Percentiles rank a stretch among this genome's conserved stretches.
Conservation (phyloP, 257 asterid genomes). For the Nicotiana noctiflora region DNA sequence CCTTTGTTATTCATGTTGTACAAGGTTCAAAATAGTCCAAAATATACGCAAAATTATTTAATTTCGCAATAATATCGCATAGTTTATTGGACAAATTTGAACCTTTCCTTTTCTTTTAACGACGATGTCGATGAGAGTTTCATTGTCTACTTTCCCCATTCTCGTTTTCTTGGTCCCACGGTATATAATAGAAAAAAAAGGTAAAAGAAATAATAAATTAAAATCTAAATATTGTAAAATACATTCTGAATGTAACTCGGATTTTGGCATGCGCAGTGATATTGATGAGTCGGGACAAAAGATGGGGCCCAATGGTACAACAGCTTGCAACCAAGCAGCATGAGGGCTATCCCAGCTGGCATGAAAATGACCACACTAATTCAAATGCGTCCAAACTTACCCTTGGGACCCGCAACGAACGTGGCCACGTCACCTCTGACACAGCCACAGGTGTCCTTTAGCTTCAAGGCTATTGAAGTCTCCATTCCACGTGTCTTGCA, state of each 20-base stretch:
- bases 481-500: conserved; percentile 31
- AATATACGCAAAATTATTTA: too few relatives aligned
- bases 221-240: too few relatives aligned
- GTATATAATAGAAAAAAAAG: background rate
- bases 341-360: background rate
- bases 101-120: too few relatives aligned
- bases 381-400: conserved; percentile 11
- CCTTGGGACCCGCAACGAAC: conserved; percentile 29
- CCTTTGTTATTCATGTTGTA: too few relatives aligned
- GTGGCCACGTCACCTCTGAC: conserved; percentile 63
- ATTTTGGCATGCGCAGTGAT: background rate
- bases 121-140: background rate
- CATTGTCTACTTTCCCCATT: background rate
- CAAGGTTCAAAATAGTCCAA: too few relatives aligned
- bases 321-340: background rate
- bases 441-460: conserved; percentile 30
- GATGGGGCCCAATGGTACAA: background rate
- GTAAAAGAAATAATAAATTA: background rate
- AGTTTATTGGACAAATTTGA: too few relatives aligned
- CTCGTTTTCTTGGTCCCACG: background rate
- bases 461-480: conserved; percentile 17
- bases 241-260: background rate
- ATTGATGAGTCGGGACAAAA: background rate
- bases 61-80: too few relatives aligned
- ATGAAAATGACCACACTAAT: conserved; percentile 10